These are phyloP conservation scores for Nicotiana benthamiana DNA, from an alignment of 257 asterid species.

Conservation along the genomic window DNA sequence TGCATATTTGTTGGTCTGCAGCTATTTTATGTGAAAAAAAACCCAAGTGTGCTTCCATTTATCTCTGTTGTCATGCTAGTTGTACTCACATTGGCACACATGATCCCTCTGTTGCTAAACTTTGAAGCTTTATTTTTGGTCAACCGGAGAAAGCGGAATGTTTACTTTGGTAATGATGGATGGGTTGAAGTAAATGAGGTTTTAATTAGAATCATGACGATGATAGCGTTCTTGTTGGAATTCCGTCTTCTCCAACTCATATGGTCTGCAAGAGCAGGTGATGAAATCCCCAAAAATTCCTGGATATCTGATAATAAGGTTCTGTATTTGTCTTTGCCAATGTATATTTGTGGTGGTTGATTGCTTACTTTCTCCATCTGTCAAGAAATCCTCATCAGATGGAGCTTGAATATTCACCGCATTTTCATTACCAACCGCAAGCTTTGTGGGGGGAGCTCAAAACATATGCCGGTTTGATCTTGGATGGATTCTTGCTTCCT, in stretches of 20 bases:
- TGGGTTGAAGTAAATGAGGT: slow-evolving; percentile 88
- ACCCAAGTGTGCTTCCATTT: slow-evolving; percentile 46
- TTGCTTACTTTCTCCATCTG: slow-evolving; percentile 55
- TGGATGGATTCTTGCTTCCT: slow-evolving; percentile 78
- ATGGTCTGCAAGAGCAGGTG: slow-evolving; percentile 63
- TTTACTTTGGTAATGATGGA: slow-evolving; percentile 55
- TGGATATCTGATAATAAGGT: slow-evolving; percentile 73
- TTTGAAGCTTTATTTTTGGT: slow-evolving; percentile 69
- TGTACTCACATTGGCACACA: slow-evolving; percentile 64
- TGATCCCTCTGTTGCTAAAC: slow-evolving; percentile 71
- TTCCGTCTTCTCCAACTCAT: slow-evolving; percentile 67
- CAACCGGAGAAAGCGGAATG: slow-evolving; percentile 37
- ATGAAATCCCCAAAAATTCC: slow-evolving; percentile 29
- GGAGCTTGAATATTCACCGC: slow-evolving; percentile 9
- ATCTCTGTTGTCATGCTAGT: slow-evolving; percentile 59
- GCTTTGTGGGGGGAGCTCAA: slow-evolving; percentile 65
- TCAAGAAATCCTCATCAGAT: slow-evolving; percentile 32
- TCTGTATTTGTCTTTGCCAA: slow-evolving; percentile 51
- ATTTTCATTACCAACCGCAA: slow-evolving; percentile 7
- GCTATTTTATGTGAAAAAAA: slow-evolving; percentile 53
- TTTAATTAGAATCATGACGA: slow-evolving; percentile 72
- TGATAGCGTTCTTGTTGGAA: slow-evolving; percentile 86
- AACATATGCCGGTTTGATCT: slow-evolving; percentile 59
- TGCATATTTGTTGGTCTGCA: slow-evolving; percentile 68
- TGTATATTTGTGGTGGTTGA: slow-evolving; percentile 60